phyloP scores from a whole-genome alignment of 495 filamentous ascomycete species.

The Lophium mytilinum region DNA sequence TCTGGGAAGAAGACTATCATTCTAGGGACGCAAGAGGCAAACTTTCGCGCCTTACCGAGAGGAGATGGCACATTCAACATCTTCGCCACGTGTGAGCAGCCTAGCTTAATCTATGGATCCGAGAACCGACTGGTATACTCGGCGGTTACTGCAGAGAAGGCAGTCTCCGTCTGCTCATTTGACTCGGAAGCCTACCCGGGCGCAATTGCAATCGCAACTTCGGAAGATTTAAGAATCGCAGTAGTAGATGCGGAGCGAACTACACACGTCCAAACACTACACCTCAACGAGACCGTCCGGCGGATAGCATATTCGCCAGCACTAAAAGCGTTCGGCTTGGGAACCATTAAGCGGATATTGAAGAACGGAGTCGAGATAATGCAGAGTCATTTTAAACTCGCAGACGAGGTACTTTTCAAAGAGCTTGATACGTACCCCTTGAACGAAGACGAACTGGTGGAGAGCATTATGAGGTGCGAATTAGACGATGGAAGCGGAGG shows the following conservation, averaged over 20 bases:
- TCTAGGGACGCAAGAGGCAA: slow-evolving; percentile 76
- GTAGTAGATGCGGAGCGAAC: slow-evolving; percentile 74
- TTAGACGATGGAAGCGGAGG: slow-evolving; percentile 56
- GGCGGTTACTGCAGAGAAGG: slow-evolving; percentile 86
- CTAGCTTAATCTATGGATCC: slow-evolving; percentile 81
- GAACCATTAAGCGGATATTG: slow-evolving; percentile 63
- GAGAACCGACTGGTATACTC: slow-evolving; percentile 88
- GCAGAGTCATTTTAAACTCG: slow-evolving; percentile 51
- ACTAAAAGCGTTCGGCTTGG: slow-evolving; percentile 77
- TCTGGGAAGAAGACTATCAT: slow-evolving; percentile 70
- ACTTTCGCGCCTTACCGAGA: slow-evolving; percentile 66
- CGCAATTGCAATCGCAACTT: slow-evolving; percentile 72
- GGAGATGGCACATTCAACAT: slow-evolving; percentile 63
- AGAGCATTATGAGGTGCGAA: slow-evolving; percentile 72
- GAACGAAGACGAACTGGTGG: slow-evolving; percentile 65
- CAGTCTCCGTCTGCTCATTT: slow-evolving; percentile 72
- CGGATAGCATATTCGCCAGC: slow-evolving; percentile 75
- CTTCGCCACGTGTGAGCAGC: slow-evolving; percentile 89
- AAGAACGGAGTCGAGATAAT: slow-evolving; percentile 50
- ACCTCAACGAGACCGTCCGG: slow-evolving; percentile 73
- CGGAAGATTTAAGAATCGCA: slow-evolving; percentile 68
- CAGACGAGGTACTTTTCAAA: slow-evolving; percentile 36
- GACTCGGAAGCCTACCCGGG: slow-evolving; percentile 71
- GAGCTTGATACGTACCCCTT: slow-evolving; percentile 36
- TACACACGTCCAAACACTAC: slow-evolving; percentile 75